phyloP scores from a whole-genome alignment of 805 yeast genomes.

The Cyberlindnera galapagoensis region DNA sequence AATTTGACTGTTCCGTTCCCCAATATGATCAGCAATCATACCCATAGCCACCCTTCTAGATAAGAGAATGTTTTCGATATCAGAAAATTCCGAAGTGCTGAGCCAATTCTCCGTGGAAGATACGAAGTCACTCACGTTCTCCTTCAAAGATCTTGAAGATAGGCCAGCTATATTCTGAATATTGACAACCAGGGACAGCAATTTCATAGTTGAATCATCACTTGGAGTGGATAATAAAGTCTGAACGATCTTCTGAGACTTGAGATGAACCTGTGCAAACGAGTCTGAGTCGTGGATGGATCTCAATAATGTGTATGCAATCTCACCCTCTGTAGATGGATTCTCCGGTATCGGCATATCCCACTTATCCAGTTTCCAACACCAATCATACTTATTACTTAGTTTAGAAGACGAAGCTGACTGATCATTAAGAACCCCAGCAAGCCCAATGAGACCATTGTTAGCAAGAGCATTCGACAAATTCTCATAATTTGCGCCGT shows the following conservation, averaged over 20 bases:
- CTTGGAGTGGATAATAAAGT: conserved; percentile 7
- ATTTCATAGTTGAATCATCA: conserved; percentile 1
- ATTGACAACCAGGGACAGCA: conserved; percentile 9
- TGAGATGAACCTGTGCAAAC: conserved; percentile 6
- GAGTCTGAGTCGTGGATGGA: conserved; percentile 30
- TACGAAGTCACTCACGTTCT: conserved; percentile 6
- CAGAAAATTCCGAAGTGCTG: conserved; percentile 26
- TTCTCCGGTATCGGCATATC: conserved; percentile 46
- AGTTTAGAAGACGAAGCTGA: conserved; percentile 7
- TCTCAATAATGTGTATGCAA: conserved; percentile 48
- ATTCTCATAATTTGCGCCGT: conserved; percentile 8
- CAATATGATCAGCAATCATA: not conserved
- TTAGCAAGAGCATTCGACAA: conserved; percentile 35
- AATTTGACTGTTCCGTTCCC: conserved; percentile 16
- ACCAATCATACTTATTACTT: conserved; percentile 45
- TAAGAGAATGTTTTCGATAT: conserved; percentile 37
- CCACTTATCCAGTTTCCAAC: conserved; percentile 79
- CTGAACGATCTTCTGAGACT: conserved; percentile 16
- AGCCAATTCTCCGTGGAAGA: conserved; percentile 30
- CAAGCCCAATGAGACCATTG: conserved; percentile 53
- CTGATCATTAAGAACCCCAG: conserved; percentile 37
- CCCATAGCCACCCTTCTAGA: conserved; percentile 33
- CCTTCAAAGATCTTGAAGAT: not conserved
- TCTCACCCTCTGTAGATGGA: conserved; percentile 34
- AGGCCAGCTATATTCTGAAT: conserved; percentile 9